Evolutionary conservation across 2,329 filamentous ascomycete genomes (phyloP), one percentile per base, ranked within the genome.

Genomic region (Tolypocladium capitatum): DNA sequence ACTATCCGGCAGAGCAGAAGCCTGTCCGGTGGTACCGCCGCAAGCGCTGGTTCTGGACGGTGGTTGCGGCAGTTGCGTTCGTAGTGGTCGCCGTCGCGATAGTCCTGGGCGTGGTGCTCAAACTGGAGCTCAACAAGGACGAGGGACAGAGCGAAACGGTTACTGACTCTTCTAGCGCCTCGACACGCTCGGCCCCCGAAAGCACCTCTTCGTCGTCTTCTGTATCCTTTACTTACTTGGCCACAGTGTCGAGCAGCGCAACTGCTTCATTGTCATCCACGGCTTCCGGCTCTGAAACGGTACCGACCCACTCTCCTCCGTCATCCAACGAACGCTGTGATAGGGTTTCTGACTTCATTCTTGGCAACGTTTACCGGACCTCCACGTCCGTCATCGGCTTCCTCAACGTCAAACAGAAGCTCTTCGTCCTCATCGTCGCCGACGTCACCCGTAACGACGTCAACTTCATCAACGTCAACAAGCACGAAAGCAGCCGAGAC

Each of bases 61-160:
- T 45, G 5, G 16, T 50, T 2, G 50, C 43, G 11, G 7, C 48
- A 8, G 7, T 51, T 14, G 43, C 34, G 3, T 45, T 51, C 13
- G 11, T 53, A n/a, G 46, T 50, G 13, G 40, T 51, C 7, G 36
- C 41, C 3, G 44, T 42, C 2, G 46, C 49, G 1, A 24, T 51
- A 14, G 48, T 48, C 10, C 45, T 55, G 18, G 52, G 52, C 30
- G 53, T 55, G n/a, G 44, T 53, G n/a, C 50, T 55, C 21, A 52
- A 50, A 34, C 24, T 48, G 13, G 42, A 51, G 16, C 40, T 49
- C 11, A 38, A 32, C 6, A 48, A 27, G 20, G 14, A 36, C 5
- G 28, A 43, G 4, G n/a, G 10, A 16, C 45, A 18, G n/a, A 10
- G 5, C 2, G 32, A 11, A 24, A 11, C 8, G 24, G 40, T 5